phyloP scores from a whole-genome alignment of 768 basidiomycete species.

The Pleurotus sapidus region DNA sequence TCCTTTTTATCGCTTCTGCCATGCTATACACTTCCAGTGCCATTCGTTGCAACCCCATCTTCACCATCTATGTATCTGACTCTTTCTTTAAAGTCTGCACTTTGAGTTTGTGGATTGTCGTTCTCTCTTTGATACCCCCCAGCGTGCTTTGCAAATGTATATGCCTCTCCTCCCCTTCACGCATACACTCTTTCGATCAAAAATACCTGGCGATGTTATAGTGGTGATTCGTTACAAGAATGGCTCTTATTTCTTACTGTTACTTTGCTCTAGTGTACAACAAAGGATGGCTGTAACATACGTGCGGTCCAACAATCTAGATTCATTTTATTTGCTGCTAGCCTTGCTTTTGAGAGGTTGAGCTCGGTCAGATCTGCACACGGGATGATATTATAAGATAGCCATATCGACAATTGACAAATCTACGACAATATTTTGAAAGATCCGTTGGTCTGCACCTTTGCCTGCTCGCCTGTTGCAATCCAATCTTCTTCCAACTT shows the following conservation, averaged over 20 bases:
- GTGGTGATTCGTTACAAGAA: constrained; percentile 31
- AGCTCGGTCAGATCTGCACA: neutral
- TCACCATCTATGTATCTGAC: constrained; percentile 25
- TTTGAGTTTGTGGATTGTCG: constrained; percentile 30
- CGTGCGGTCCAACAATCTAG: neutral
- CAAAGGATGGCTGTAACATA: constrained; percentile 30
- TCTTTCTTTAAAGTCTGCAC: constrained; percentile 26
- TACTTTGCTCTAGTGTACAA: constrained; percentile 39
- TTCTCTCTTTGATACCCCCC: constrained; percentile 31
- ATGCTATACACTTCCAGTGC: constrained; percentile 30
- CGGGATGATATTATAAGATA: neutral
- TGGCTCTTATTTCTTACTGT: constrained; percentile 30
- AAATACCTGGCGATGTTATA: constrained; percentile 19
- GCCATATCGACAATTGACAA: too few species aligned
- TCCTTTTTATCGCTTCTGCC: constrained; percentile 25
- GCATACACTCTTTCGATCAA: constrained; percentile 25
- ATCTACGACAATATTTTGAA: constrained; percentile 39
- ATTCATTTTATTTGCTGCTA: neutral
- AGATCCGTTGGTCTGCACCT: constrained; percentile 65
- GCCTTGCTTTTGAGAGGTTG: neutral
- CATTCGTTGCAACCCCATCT: constrained; percentile 25
- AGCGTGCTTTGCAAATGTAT: constrained; percentile 23
- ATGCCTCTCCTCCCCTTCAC: constrained; percentile 18
- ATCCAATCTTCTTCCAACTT: constrained; percentile 44
- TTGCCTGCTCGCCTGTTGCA: constrained; percentile 37